phyloP scores from a whole-genome alignment of 106 monocot species.

The Narthecium ossifragum region DNA sequence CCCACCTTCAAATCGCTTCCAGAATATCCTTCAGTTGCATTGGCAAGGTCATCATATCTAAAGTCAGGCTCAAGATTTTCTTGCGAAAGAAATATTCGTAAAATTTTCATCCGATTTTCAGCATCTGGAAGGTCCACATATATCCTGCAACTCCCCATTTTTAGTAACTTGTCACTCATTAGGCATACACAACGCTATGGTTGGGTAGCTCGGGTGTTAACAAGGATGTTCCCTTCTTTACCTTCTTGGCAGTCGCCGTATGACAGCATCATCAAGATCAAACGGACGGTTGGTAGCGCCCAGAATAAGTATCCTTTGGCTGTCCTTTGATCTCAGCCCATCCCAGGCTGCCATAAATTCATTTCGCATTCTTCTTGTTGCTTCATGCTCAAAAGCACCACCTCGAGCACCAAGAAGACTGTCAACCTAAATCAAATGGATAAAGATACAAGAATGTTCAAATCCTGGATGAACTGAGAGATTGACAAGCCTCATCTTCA shows the following conservation, averaged over 20 bases:
- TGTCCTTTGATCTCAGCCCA: conserved; percentile 89
- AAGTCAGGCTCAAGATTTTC: conserved; percentile 69
- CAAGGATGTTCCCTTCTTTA: conserved; percentile 5
- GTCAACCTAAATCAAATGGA: no score
- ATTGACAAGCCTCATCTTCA: no score
- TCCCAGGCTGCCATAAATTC: conserved; percentile 99
- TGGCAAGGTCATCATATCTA: conserved; percentile 71
- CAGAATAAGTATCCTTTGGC: conserved; percentile 85
- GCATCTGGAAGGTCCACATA: conserved; percentile 92
- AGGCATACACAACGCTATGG: background rate
- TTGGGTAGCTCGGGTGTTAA: background rate
- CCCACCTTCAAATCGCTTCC: conserved; percentile 97
- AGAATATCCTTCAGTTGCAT: conserved; percentile 96
- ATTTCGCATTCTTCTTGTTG: conserved; percentile 88
- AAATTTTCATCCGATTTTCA: conserved; percentile 72
- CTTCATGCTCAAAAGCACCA: conserved; percentile 93
- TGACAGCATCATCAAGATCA: conserved; percentile 99
- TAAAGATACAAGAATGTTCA: no score
- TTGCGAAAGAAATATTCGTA: conserved; percentile 67
- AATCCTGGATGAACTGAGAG: no score
- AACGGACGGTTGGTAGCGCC: conserved; percentile 99
- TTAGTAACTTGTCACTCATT: background rate
- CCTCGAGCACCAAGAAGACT: conserved; percentile 94
- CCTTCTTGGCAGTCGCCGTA: conserved; percentile 97
- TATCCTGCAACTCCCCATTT: conserved; percentile 43